Evolutionary conservation across 2,329 filamentous ascomycete genomes (phyloP), one percentile per base, ranked within the genome.

Genomic region (Fusarium nygamai): DNA sequence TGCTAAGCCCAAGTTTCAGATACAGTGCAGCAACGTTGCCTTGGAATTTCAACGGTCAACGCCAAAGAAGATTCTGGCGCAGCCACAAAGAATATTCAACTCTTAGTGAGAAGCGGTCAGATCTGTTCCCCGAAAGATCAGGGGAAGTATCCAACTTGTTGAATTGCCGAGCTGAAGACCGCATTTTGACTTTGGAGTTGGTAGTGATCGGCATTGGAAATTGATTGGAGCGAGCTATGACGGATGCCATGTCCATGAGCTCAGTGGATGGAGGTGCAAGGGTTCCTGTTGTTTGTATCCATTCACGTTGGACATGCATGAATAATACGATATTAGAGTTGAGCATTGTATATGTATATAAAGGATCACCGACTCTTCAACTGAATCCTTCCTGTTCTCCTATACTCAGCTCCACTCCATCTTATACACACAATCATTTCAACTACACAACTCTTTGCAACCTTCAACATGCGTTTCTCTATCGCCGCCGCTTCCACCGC

Each of bases 381-480:
- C 31, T 24, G n/a, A 22, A 33, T 39, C 36, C 20, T 51, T 38
- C 27, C n/a, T 29, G 46, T 44, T 39, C n/a, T 43, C 33, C 43
- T 22, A 17, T 47, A 24, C 29, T 47, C 50, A 29, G 27, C 38
- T 58, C 48, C 46, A 39, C 38, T 38, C 34, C 53, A 24, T 44
- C 29, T 20, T 16, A 47, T 44, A n/a, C 2, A n/a, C 3, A 22
- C 27, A 47, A 27, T 3, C 16, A 58, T 22, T 22, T 13, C n/a
- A 24, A n/a, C 6, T 24, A 58, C 12, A 51, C 31, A 31, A 53
- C 19, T 34, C 31, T 56, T 58, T 19, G 36, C 46, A 57, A 43
- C 39, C 48, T 27, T n/a, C 71, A 77, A 47, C 29, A 78, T 78
- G 76, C 78, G 76, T 61, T 65, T 80, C 48, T 79, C 79, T 24